Percentiles rank a stretch among this genome's conserved stretches.
Conservation (phyloP, 148 eudicot genomes). For the Beta vulgaris region DNA sequence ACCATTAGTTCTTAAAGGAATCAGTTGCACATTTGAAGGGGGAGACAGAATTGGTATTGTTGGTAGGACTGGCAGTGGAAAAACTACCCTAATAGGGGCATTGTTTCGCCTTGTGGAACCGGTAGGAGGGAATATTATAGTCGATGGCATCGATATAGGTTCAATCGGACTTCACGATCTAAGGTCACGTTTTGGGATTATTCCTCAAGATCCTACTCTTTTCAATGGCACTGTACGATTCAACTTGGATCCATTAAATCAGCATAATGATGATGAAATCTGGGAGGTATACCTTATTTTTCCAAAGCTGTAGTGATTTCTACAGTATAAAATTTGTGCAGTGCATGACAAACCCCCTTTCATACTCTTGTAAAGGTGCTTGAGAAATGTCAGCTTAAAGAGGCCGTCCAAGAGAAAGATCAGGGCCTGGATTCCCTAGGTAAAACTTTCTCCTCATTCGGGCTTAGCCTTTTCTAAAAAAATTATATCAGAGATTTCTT, state of each 20-base stretch:
- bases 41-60: constrained; percentile 85
- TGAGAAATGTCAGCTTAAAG: constrained; percentile 80
- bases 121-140: constrained; percentile 58
- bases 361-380: constrained; percentile 47
- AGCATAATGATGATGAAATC: constrained; percentile 58
- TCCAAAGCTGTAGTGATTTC: no score
- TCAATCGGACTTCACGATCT: constrained; percentile 84
- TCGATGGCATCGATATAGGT: constrained; percentile 73
- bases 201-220: constrained; percentile 92
- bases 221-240: constrained; percentile 87
- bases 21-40: constrained; percentile 84
- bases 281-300: constrained; percentile 87
- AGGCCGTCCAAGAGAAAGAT: constrained; percentile 69
- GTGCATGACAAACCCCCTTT: background rate
- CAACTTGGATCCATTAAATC: constrained; percentile 74
- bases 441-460: constrained; percentile 22
- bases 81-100: constrained; percentile 85
- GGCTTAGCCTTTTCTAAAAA: no score
- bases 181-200: constrained; percentile 74
- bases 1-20: constrained; percentile 77
- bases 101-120: constrained; percentile 88
- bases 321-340: no score
- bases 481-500: no score
- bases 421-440: constrained; percentile 69
- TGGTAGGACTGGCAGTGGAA: constrained; percentile 96